These are phyloP conservation scores for Trametes meyenii DNA, from an alignment of 768 basidiomycete genomes.

Conservation along the genomic window DNA sequence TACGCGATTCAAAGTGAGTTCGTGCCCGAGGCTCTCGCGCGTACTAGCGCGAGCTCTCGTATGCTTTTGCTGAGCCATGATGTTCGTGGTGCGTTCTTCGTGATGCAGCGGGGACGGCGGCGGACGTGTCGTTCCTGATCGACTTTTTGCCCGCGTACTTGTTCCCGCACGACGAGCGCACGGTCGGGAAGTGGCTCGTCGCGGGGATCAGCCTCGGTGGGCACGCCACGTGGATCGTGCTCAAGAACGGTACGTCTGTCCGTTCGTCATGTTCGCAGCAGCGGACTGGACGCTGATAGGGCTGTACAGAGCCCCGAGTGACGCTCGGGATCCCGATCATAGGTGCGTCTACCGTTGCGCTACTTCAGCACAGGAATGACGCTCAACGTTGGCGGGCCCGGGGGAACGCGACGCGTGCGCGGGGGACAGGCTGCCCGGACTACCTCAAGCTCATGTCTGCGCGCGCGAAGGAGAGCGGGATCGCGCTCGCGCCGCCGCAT, in stretches of 20 bases:
- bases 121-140: slow-evolving; percentile 78
- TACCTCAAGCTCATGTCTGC: slow-evolving; percentile 54
- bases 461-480: slow-evolving; percentile 48
- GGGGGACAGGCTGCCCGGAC: slow-evolving; percentile 75
- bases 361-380: not conserved
- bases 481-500: slow-evolving; percentile 52
- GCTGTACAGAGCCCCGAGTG: slow-evolving; percentile 42
- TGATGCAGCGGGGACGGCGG: slow-evolving; percentile 60
- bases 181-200: slow-evolving; percentile 67
- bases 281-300: slow-evolving; percentile 1
- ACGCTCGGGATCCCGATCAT: slow-evolving; percentile 46
- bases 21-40: too few relatives aligned
- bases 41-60: too few relatives aligned
- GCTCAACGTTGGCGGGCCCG: slow-evolving; percentile 6
- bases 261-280: not conserved
- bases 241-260: slow-evolving; percentile 44
- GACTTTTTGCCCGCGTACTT: slow-evolving; percentile 76
- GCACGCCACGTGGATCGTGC: slow-evolving; percentile 76
- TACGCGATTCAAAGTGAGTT: slow-evolving; percentile 45
- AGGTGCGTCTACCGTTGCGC: slow-evolving; percentile 1
- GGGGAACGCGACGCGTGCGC: slow-evolving; percentile 34
- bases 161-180: slow-evolving; percentile 64
- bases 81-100: too few relatives aligned
- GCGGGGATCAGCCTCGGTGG: slow-evolving; percentile 83
- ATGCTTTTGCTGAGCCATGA: too few relatives aligned